These are phyloP conservation scores for Hypericum perforatum DNA, from an alignment of 345 rosid genomes.

Conservation along the genomic window DNA sequence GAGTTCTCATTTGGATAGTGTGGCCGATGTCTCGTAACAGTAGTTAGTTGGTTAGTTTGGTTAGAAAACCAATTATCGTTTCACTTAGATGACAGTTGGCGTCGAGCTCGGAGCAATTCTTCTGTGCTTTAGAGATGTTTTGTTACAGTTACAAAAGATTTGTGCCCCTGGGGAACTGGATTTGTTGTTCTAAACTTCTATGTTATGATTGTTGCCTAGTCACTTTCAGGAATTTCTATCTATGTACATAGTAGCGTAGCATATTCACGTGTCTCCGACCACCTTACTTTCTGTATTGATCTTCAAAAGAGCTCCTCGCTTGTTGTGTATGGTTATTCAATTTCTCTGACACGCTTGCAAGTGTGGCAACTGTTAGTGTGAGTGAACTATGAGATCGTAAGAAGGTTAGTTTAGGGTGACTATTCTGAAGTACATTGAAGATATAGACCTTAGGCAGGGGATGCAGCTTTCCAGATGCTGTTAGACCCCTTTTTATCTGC, in stretches of 20 bases:
- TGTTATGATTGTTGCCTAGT: too few species aligned
- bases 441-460: slow-evolving; percentile 57
- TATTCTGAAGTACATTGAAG: slow-evolving; percentile 66
- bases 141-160: too few species aligned
- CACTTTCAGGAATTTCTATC: too few species aligned
- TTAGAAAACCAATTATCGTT: neutral
- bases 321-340: slow-evolving; percentile 54
- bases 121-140: too few species aligned
- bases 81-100: too few species aligned
- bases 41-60: neutral
- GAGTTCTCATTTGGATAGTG: slow-evolving; percentile 28
- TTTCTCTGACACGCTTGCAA: slow-evolving; percentile 44
- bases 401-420: slow-evolving; percentile 8
- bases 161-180: too few species aligned
- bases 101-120: too few species aligned
- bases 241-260: too few species aligned
- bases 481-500: too few species aligned
- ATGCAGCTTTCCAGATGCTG: slow-evolving; percentile 64
- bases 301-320: slow-evolving; percentile 56
- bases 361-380: slow-evolving; percentile 27
- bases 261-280: slow-evolving; percentile 3
- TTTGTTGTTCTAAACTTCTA: too few species aligned
- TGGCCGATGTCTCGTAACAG: too few species aligned
- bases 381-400: slow-evolving; percentile 14
- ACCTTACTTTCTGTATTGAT: slow-evolving; percentile 33